Base-by-base conservation (phyloP, 495 filamentous ascomycete genomes). In the Penicillium robsamsonii region DNA sequence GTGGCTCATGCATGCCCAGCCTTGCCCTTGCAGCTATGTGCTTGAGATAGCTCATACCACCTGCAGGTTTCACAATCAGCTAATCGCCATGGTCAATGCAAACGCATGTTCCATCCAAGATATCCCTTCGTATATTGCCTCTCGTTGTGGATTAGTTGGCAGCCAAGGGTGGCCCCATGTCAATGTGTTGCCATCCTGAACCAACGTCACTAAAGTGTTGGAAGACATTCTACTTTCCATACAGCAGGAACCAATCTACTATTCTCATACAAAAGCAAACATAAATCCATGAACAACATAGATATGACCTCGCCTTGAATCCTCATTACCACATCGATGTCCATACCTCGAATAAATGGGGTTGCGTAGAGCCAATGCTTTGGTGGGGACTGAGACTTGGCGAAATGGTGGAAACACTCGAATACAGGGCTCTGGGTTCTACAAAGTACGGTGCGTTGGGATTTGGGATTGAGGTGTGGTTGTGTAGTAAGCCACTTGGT, bases 21-120 rank as follows among this genome's bases (percentile, higher is more conserved):
- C 20, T 25, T 25, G 27, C 51, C 51, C 51, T 54, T 54, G 51
- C 51, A 13, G 38, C 40, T 29, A 29, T 15, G 13, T 42, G 37
- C 48, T 29, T 31, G 41, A 45, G 50, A 45, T 44, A 43, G 29
- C 4, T 46, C 51, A 25, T 18, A 42, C n/a, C 18, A 29, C 18
- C 38, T 45, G 31, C 40, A 20, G 9, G 45, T 47, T 55, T 48
- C 13, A 29, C 25, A 48, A 29, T 48, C 10, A 55, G 33, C 25
- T 35, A 22, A 33, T 35, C 27, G 35, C 33, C 22, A 3, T 40
- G 20, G 13, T 33, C 22, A 13, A 25, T 15, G 15, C 12, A 20
- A 31, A 35, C 13, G 27, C n/a, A 20, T 10, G 30, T 18, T 30
- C 1, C 29, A 29, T 20, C 29, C 27, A 47, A 29, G 25, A 27